phyloP scores from a whole-genome alignment of 345 rosid species.

The Eucalyptus erythrocorys region DNA sequence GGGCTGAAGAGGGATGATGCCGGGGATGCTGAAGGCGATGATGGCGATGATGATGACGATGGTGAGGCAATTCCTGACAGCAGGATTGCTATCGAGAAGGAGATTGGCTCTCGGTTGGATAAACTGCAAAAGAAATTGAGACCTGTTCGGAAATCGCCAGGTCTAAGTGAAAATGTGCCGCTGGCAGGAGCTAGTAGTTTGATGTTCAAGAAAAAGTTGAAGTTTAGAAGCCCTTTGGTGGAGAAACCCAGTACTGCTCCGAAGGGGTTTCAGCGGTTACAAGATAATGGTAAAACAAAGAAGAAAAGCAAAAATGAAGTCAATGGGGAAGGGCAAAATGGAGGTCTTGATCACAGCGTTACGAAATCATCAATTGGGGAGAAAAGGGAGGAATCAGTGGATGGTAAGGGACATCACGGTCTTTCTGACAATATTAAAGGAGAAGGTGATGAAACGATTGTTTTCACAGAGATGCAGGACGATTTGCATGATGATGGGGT shows the following conservation, averaged over 20 bases:
- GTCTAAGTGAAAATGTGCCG: background rate
- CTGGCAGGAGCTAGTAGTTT: slow-evolving; percentile 11
- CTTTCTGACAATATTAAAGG: fast-evolving
- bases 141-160: slow-evolving; percentile 30
- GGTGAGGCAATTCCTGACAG: slow-evolving; percentile 1
- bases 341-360: background rate
- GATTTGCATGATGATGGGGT: background rate
- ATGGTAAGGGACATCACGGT: background rate
- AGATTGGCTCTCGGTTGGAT: slow-evolving; percentile 49
- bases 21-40: slow-evolving; percentile 11
- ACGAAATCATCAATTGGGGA: background rate
- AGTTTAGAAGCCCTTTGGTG: slow-evolving; percentile 18
- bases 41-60: background rate
- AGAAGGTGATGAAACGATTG: background rate
- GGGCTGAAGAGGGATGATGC: slow-evolving; percentile 3
- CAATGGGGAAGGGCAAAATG: background rate
- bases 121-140: slow-evolving; percentile 49
- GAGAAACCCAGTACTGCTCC: background rate
- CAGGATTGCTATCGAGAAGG: slow-evolving; percentile 40
- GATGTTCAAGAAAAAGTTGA: slow-evolving; percentile 45
- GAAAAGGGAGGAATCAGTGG: background rate
- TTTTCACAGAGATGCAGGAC: background rate
- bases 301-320: background rate
- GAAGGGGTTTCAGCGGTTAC: slow-evolving; percentile 37
- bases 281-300: background rate